Conservation (phyloP, 2,329 filamentous ascomycete species). For the Talaromyces albobiverticillius region DNA sequence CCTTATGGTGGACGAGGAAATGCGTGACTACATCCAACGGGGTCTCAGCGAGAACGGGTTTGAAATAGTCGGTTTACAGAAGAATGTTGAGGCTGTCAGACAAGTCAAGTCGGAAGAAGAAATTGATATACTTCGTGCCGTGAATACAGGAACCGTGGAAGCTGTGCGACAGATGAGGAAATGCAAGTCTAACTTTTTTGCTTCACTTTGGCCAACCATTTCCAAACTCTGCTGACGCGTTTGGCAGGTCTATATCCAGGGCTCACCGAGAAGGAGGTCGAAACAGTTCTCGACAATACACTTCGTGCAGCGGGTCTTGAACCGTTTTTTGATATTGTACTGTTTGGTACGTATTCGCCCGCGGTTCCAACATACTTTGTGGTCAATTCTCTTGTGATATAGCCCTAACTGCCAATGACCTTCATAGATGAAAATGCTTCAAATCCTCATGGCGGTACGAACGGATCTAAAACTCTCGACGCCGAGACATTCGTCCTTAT, state of each 20-base stretch:
- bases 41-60: constrained; percentile 56
- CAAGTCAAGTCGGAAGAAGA: constrained; percentile 58
- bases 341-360: constrained; percentile 51
- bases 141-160: constrained; percentile 63
- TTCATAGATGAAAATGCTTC: constrained; percentile 36
- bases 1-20: constrained; percentile 66
- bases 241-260: constrained; percentile 52
- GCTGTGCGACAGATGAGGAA: constrained; percentile 58
- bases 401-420: background rate
- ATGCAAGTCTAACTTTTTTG: constrained; percentile 19
- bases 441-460: constrained; percentile 40
- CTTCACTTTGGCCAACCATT: background rate
- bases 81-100: constrained; percentile 56
- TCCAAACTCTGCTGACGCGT: background rate
- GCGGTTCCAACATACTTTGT: too few species aligned
- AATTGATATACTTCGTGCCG: constrained; percentile 57
- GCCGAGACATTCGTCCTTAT: constrained; percentile 60
- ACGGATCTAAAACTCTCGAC: constrained; percentile 50
- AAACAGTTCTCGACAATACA: constrained; percentile 54
- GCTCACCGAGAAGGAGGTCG: constrained; percentile 59
- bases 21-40: constrained; percentile 61
- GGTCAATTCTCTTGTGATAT: background rate
- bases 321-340: constrained; percentile 63
- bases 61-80: constrained; percentile 53
- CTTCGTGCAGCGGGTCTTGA: constrained; percentile 54